Conservation (phyloP, 2,329 filamentous ascomycete genomes). For the Stagonosporopsis rhizophila region DNA sequence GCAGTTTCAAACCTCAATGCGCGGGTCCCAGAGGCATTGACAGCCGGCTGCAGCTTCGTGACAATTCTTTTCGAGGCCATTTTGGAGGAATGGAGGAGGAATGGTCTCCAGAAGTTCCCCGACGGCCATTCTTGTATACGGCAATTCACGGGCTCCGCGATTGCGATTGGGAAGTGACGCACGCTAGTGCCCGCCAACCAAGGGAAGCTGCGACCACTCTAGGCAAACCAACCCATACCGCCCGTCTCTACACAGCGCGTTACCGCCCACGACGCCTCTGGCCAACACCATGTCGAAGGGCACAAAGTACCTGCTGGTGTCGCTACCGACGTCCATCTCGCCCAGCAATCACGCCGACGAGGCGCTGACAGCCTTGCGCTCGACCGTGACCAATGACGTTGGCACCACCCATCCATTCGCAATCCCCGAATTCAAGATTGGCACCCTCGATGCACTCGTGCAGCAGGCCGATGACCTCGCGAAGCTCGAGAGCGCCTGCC, state of each 20-base stretch:
- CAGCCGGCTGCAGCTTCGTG: slow-evolving; percentile 31
- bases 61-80: slow-evolving; percentile 43
- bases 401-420: slow-evolving; percentile 78
- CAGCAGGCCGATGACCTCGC: slow-evolving; percentile 94
- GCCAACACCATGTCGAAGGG: slow-evolving; percentile 52
- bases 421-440: slow-evolving; percentile 96
- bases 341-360: slow-evolving; percentile 81
- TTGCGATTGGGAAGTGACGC: not conserved
- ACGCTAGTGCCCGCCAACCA: slow-evolving; percentile 4
- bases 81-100: slow-evolving; percentile 23
- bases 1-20: slow-evolving; percentile 23
- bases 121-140: slow-evolving; percentile 17
- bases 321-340: slow-evolving; percentile 85
- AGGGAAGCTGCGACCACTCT: slow-evolving; percentile 18
- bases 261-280: slow-evolving; percentile 18
- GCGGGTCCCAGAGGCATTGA: slow-evolving; percentile 32
- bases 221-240: slow-evolving; percentile 28
- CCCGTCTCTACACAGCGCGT: slow-evolving; percentile 22
- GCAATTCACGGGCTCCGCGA: slow-evolving; percentile 24
- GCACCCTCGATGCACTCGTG: slow-evolving; percentile 91
- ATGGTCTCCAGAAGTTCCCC: slow-evolving; percentile 14
- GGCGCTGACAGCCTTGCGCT: slow-evolving; percentile 76
- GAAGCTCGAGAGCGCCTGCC: slow-evolving; percentile 83
- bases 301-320: slow-evolving; percentile 83
- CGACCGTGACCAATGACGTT: slow-evolving; percentile 75